These are phyloP conservation scores for Wickerhamomyces queroliae DNA, from an alignment of 805 yeast species.

Conservation along the genomic window DNA sequence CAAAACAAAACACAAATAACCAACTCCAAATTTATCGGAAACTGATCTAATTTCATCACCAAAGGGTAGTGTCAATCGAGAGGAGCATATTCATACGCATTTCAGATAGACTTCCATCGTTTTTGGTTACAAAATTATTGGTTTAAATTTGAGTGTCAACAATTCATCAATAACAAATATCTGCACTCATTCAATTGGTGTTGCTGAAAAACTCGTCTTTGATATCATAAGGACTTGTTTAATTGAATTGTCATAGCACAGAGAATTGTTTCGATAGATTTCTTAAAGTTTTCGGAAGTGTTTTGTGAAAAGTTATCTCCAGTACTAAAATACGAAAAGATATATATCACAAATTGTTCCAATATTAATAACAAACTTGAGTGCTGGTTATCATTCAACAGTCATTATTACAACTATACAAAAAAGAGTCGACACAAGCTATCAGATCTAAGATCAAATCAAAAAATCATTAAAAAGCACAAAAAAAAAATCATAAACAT, in stretches of 20 bases:
- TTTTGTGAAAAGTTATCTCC: neutral
- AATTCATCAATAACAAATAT: neutral
- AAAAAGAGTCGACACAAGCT: neutral
- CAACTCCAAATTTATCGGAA: constrained; percentile 8
- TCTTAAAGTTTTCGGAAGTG: neutral
- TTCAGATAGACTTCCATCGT: constrained; percentile 1
- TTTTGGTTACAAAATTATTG: constrained; percentile 10
- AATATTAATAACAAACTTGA: no score
- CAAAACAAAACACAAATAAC: constrained; percentile 4
- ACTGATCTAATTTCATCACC: constrained; percentile 8
- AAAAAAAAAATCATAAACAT: constrained; percentile 2
- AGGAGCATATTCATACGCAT: constrained; percentile 5
- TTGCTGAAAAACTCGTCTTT: constrained; percentile 4
- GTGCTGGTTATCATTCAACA: neutral
- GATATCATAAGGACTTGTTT: neutral
- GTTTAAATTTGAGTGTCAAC: constrained; percentile 2
- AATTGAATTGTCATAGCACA: neutral
- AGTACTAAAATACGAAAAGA: neutral
- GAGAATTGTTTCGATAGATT: neutral
- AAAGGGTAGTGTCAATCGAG: constrained; percentile 3
- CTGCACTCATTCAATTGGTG: constrained; percentile 17
- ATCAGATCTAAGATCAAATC: neutral
- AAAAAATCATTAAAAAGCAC: neutral
- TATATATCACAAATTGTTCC: no score
- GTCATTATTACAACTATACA: neutral